Evolutionary conservation across 306 rosid genomes (phyloP).

Genomic region (Quercus cerris): DNA sequence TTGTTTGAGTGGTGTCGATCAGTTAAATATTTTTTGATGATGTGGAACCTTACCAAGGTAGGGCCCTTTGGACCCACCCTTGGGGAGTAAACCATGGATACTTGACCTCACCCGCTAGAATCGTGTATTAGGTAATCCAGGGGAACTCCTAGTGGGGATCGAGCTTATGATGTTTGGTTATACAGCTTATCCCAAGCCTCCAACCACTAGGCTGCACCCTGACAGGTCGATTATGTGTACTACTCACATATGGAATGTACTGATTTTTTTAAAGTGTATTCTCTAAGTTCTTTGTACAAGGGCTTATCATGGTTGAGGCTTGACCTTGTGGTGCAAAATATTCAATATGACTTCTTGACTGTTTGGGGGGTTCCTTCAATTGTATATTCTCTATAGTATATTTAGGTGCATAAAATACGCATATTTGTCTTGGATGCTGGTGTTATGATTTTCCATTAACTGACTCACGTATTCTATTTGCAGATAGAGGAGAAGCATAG

Average conservation of each 20-base stretch:
- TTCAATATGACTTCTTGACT: background rate
- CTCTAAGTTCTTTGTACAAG: background rate
- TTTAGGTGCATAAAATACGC: background rate
- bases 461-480: constrained; percentile 15
- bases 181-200: too few relatives aligned
- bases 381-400: background rate
- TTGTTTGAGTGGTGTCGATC: background rate
- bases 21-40: too few relatives aligned
- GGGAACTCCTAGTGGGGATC: too few relatives aligned
- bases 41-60: too few relatives aligned
- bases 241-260: background rate
- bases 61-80: too few relatives aligned
- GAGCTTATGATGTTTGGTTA: too few relatives aligned
- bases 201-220: too few relatives aligned
- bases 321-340: background rate
- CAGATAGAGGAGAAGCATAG: constrained; percentile 98
- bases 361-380: background rate
- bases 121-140: too few relatives aligned
- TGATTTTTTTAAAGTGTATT: background rate
- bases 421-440: constrained; percentile 2
- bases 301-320: background rate
- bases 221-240: background rate
- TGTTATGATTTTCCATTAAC: constrained; percentile 5
- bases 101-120: too few relatives aligned
- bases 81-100: too few relatives aligned